phyloP scores from a whole-genome alignment of 139 green algal species.

The Tetratostichococcus sp. region DNA sequence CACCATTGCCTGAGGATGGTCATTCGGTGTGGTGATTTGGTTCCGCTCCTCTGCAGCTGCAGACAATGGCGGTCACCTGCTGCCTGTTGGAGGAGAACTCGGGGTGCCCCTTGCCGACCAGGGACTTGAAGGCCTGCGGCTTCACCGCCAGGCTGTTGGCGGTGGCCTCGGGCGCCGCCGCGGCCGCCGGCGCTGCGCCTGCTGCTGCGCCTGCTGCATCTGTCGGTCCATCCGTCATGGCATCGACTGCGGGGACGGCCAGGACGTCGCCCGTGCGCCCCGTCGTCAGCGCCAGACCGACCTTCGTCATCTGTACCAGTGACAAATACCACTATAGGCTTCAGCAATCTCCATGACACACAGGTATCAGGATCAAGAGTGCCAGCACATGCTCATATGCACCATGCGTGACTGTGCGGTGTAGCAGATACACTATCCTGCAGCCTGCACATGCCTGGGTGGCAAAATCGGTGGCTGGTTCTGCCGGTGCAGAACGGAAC shows the following conservation, averaged over 20 bases:
- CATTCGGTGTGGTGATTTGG: too few species aligned
- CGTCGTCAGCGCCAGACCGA: conserved; percentile 56
- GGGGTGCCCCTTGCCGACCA: conserved; percentile 79
- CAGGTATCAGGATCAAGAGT: not conserved
- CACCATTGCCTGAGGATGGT: too few species aligned
- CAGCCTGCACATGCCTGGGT: conserved; percentile 47
- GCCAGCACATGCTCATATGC: too few species aligned
- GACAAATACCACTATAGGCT: too few species aligned
- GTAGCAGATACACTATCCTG: too few species aligned
- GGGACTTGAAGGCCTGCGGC: conserved; percentile 78
- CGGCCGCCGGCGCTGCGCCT: conserved; percentile 8
- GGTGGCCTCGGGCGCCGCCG: conserved; percentile 10
- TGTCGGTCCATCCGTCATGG: not conserved
- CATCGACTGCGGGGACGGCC: not conserved
- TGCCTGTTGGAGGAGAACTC: conserved; percentile 83
- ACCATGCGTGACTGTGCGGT: too few species aligned
- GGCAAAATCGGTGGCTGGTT: conserved; percentile 63
- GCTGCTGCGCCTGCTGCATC: conserved; percentile 7
- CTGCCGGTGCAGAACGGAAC: conserved; percentile 47
- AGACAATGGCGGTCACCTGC: too few species aligned
- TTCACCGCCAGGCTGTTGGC: conserved; percentile 45
- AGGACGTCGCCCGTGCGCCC: conserved; percentile 45
- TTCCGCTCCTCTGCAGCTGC: too few species aligned
- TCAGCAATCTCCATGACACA: too few species aligned
- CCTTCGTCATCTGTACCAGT: conserved; percentile 57